Conservation (phyloP, 1,284 basidiomycete genomes). For the Ceratobasidium sp. region DNA sequence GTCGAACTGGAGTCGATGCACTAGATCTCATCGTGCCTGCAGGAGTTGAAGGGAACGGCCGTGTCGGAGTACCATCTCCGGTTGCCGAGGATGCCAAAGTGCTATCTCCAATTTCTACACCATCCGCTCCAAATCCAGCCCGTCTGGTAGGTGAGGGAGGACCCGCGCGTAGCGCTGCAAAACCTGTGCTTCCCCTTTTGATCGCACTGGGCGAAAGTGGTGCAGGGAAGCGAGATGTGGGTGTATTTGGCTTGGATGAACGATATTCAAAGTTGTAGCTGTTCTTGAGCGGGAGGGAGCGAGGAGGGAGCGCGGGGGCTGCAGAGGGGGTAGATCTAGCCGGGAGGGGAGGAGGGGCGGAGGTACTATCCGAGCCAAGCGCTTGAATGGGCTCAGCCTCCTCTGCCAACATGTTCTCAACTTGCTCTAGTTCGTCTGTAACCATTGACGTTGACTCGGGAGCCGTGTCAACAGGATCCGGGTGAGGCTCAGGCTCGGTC, state of each 20-base stretch:
- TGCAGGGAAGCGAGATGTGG: slow-evolving; percentile 36
- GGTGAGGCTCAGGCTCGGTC: slow-evolving; percentile 24
- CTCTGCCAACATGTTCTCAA: background rate
- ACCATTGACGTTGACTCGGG: slow-evolving; percentile 13
- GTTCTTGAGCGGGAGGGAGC: slow-evolving; percentile 26
- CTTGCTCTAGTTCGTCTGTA: background rate
- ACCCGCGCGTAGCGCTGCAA: slow-evolving; percentile 35
- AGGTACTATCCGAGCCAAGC: background rate
- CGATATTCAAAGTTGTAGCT: slow-evolving; percentile 39
- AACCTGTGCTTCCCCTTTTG: slow-evolving; percentile 27
- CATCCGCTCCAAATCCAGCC: slow-evolving; percentile 17
- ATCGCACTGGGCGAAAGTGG: slow-evolving; percentile 44
- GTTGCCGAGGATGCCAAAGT: slow-evolving; percentile 15
- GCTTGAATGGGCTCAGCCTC: background rate
- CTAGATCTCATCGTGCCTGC: background rate
- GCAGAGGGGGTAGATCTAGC: slow-evolving; percentile 6
- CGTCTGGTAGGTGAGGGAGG: slow-evolving; percentile 39
- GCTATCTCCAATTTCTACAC: slow-evolving; percentile 4
- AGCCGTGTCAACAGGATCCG: slow-evolving; percentile 9
- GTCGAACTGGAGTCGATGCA: slow-evolving; percentile 21
- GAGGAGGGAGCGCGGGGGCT: slow-evolving; percentile 24
- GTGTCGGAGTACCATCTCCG: background rate
- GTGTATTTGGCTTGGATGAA: background rate
- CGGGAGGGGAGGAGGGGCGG: background rate
- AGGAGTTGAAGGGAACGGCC: slow-evolving; percentile 19